These are phyloP conservation scores for Knufia petricola DNA, from an alignment of 2,329 filamentous ascomycete genomes.

Conservation along the genomic window DNA sequence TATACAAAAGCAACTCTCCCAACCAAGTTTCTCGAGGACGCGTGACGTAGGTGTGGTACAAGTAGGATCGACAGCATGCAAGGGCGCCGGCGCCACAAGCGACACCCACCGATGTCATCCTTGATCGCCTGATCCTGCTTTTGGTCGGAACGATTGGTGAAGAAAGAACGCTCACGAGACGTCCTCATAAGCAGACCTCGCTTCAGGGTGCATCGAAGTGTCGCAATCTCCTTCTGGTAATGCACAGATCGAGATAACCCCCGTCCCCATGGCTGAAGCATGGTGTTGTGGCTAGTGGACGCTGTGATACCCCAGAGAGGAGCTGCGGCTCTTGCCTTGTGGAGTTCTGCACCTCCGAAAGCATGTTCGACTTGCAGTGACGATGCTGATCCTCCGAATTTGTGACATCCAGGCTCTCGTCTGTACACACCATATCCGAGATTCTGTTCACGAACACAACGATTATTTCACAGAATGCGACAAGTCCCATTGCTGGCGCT, in stretches of 20 bases:
- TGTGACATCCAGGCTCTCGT: too few relatives aligned
- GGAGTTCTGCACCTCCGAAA: too few relatives aligned
- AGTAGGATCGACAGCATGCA: too few relatives aligned
- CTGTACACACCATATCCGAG: too few relatives aligned
- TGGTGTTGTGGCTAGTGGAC: too few relatives aligned
- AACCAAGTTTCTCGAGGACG: background rate
- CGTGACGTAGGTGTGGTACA: slow-evolving; percentile 2
- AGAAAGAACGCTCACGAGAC: background rate
- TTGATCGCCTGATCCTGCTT: background rate
- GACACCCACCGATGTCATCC: background rate
- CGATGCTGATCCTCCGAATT: too few relatives aligned
- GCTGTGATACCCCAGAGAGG: too few relatives aligned
- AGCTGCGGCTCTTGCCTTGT: too few relatives aligned
- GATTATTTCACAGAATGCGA: too few relatives aligned
- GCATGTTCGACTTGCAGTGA: too few relatives aligned
- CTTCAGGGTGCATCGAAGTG: background rate
- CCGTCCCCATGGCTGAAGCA: background rate
- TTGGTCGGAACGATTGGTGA: background rate
- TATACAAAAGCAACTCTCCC: background rate
- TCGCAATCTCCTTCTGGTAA: background rate
- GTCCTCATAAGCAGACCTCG: background rate
- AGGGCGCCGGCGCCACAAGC: background rate
- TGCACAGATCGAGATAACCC: background rate
- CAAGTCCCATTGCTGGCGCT: too few relatives aligned
- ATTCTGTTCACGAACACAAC: too few relatives aligned